Base-by-base conservation (phyloP, 2,329 filamentous ascomycete species). In the Colletotrichum filicis region DNA sequence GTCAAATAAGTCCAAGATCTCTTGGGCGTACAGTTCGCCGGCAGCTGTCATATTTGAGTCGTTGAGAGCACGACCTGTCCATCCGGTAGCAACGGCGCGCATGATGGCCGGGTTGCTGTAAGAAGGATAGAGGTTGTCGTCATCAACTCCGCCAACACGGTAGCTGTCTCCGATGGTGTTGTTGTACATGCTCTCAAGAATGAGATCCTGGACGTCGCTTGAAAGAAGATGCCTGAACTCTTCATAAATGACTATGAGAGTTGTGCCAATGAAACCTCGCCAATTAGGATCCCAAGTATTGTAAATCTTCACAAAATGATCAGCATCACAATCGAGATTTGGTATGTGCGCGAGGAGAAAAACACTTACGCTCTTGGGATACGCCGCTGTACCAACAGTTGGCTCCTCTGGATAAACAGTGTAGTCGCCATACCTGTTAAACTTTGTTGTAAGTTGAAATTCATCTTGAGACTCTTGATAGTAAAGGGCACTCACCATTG, bases 201-300 rank as follows among this genome's bases (percentile, higher is more conserved):
- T 88, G 14, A 87, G 81, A 0, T 76, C 65, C 57, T 83, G 79
- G 0, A 82, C 82, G 1, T 76, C 60, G 55, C 76, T 66, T 52
- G 78, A 80, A 2, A 87, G 74, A 1, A 91, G 81, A 66, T 86
- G 77, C 0, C 83, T 77, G 66, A 89, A 92, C 74, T 92, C 90
- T 77, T 92, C 90, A 22, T 90, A 82, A 30, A 87, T 87, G 26
- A 91, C 80, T n/a, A 92, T 86, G 14, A 92, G 84, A 0, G 88
- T 85, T 0, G 88, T 90, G 8, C 89, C 88, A 35, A 92, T 84
- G 69, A 92, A 92, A 0, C 89, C 90, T 65, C 90, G 83, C 90
- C 90, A 92, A 71, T 92, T 92, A 0, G 89, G 89, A 75, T 92
- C 90, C 87, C 88, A 92, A 0, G 86, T 85, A 65, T 86, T 84